Percentiles rank a stretch among this genome's conserved stretches.
These are phyloP conservation scores for Metrosideros polymorpha DNA, from an alignment of 441 rosid species.

Conservation along the genomic window DNA sequence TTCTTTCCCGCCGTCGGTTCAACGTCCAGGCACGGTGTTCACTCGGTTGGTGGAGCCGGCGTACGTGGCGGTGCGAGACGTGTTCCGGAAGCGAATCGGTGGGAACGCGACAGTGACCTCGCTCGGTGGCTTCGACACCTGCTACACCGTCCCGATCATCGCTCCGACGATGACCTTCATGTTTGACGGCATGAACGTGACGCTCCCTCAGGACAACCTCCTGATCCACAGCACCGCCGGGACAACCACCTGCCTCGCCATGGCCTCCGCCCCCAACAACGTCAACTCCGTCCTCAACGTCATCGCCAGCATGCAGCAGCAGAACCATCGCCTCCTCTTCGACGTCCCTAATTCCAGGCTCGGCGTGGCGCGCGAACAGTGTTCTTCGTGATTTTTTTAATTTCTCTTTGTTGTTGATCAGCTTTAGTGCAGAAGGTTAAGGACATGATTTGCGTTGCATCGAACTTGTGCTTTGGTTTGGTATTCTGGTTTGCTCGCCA, in stretches of 20 bases:
- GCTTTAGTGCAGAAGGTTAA: not conserved
- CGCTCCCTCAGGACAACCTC: conserved; percentile 66
- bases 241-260: conserved; percentile 65
- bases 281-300: conserved; percentile 82
- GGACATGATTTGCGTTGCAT: not conserved
- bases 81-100: conserved; percentile 46
- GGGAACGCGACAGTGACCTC: not conserved
- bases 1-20: not conserved
- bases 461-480: not conserved
- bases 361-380: not conserved
- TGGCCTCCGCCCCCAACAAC: conserved; percentile 80
- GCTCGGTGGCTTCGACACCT: not conserved
- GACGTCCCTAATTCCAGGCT: not conserved
- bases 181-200: conserved; percentile 89
- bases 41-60: conserved; percentile 68
- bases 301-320: conserved; percentile 94
- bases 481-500: not conserved
- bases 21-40: conserved; percentile 60
- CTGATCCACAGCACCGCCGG: conserved; percentile 81
- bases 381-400: not conserved
- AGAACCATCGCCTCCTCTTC: conserved; percentile 53
- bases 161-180: conserved; percentile 70
- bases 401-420: not conserved
- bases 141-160: not conserved
- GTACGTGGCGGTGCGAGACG: conserved; percentile 62